These are phyloP conservation scores for Jimgerdemannia flammicorona DNA, from an alignment of 192 early-diverging fungal species.

Conservation along the genomic window DNA sequence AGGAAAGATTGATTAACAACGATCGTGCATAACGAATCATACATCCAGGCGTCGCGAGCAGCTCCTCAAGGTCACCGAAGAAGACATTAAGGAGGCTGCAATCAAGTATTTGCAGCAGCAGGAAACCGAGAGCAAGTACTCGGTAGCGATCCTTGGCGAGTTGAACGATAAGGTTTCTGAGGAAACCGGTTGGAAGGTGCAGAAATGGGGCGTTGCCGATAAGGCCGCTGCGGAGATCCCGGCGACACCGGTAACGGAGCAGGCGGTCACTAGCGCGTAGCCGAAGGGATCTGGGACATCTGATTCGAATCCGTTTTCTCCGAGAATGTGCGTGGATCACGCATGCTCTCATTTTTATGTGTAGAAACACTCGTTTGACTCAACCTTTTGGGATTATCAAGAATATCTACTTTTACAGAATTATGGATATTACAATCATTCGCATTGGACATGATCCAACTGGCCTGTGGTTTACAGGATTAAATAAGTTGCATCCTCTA, in stretches of 20 bases:
- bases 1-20: neutral
- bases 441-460: no score
- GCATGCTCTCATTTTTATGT: no score
- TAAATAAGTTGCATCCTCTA: no score
- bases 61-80: conserved; percentile 63
- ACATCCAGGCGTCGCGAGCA: conserved; percentile 64
- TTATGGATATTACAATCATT: no score
- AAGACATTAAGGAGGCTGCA: conserved; percentile 71
- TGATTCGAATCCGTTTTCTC: no score
- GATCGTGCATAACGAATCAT: neutral
- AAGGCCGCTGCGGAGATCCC: neutral
- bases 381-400: no score
- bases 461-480: no score
- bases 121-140: conserved; percentile 20
- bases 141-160: conserved; percentile 35
- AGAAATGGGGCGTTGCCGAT: neutral
- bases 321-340: no score
- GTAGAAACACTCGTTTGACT: no score
- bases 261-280: neutral
- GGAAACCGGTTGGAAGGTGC: neutral
- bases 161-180: neutral
- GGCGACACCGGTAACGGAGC: no score
- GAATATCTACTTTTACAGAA: no score
- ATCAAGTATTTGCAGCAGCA: conserved; percentile 49
- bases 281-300: no score